Evolutionary conservation across 805 yeast species (phyloP).

Genomic region (Kodamaea laetipori): DNA sequence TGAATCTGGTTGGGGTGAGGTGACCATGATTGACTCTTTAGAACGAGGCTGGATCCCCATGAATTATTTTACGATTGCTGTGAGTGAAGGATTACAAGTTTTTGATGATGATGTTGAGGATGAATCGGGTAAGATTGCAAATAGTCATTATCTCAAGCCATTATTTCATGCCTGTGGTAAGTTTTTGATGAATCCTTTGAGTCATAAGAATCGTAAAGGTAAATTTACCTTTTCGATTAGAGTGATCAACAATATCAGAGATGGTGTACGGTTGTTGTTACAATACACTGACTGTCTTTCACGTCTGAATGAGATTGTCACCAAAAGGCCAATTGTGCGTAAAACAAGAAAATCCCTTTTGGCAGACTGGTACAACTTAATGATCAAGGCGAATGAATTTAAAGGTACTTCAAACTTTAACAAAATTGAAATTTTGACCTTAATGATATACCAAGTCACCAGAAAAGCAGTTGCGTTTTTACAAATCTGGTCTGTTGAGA

Average conservation of each 20-base stretch:
- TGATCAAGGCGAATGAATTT: constrained; percentile 74
- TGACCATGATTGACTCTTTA: constrained; percentile 62
- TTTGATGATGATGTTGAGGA: constrained; percentile 25
- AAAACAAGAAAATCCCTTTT: constrained; percentile 66
- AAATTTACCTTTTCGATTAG: constrained; percentile 56
- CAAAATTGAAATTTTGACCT: constrained; percentile 62
- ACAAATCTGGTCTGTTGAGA: constrained; percentile 71
- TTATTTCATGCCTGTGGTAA: constrained; percentile 65
- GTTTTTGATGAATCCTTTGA: constrained; percentile 65
- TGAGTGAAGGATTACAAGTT: constrained; percentile 19
- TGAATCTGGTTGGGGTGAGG: constrained; percentile 88
- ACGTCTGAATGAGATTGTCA: constrained; percentile 68
- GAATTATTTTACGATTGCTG: constrained; percentile 64
- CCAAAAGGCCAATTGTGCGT: constrained; percentile 59
- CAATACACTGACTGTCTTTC: constrained; percentile 75
- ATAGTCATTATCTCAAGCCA: constrained; percentile 53
- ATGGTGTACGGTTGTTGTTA: constrained; percentile 66
- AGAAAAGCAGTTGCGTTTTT: constrained; percentile 65
- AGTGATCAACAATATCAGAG: constrained; percentile 65
- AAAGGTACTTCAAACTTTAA: constrained; percentile 60
- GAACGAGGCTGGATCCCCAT: constrained; percentile 85
- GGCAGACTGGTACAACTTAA: constrained; percentile 79
- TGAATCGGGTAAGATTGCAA: constrained; percentile 34
- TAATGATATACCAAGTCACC: constrained; percentile 66
- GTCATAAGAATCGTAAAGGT: constrained; percentile 42